Base-by-base conservation (phyloP, 768 basidiomycete species). In the Suillus weaverae region DNA sequence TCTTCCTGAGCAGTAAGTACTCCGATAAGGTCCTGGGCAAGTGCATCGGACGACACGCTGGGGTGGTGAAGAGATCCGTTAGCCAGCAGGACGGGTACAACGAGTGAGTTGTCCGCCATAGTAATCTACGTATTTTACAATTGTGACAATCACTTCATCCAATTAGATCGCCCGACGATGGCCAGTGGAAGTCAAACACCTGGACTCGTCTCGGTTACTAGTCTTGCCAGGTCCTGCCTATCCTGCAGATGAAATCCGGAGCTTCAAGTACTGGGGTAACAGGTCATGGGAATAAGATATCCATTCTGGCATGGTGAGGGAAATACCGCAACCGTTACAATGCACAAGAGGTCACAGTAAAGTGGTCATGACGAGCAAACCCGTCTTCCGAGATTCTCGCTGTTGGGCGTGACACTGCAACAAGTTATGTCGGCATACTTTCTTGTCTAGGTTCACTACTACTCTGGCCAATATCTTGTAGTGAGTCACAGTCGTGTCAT, bases 51-150 rank as follows among this genome's bases (percentile, higher is more conserved):
- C 13, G 72, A 72, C 65, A 91, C 79, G 44, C 88, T 83, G 1
- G 85, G 86, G 70, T 92, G 89, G 67, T 87, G 85, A 62, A 89
- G 73, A 59, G 84, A 80, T 20, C 86, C 86, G 57, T 81, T 83
- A 11, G 88, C 81, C 39, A 90, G 74, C 44, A 89, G 71, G 20
- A 83, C 83, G 1, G 92, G 89, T 38, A 89, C 83, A 67, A 87
- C 84, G 63, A 84, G 75, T 14, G 79, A 60, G 63, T 79, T 77
- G 65, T 79, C 70, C 48, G 81, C 74, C 83, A 86, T 86, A n/a
- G 32, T 20, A 53, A 60, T 66, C 73, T 32, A 61, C 1, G 5
- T 62, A 20, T 56, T 48, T 54, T 53, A 60, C 26, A 60, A 33
- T 36, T 32, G 38, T 30, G 26, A 32, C 30, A 13, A 59, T 13